Evolutionary conservation across 345 rosid genomes (phyloP).

Genomic region (Moricandia moricandioides): DNA sequence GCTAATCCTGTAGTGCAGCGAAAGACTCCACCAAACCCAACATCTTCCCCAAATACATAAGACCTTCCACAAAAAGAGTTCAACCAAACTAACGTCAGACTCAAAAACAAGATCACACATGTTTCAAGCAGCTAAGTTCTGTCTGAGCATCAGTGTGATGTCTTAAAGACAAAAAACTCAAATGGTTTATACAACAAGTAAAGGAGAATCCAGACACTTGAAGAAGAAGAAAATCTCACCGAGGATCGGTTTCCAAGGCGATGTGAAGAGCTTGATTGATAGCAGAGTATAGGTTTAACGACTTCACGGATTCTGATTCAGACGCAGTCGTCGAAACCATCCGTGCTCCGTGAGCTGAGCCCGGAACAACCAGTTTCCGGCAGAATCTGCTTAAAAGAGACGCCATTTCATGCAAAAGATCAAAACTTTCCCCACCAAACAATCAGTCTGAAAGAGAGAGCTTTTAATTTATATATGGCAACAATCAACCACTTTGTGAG

Average conservation of each 20-base stretch:
- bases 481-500: not conserved
- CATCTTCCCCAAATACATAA: constrained; percentile 91
- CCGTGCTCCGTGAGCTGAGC: not conserved
- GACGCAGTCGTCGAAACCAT: not conserved
- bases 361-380: not conserved
- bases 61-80: constrained; percentile 41
- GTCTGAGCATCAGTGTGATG: no score
- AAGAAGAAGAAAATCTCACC: constrained; percentile 35
- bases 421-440: constrained; percentile 9
- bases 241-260: constrained; percentile 58
- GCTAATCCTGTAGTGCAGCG: constrained; percentile 88
- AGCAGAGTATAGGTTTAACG: constrained; percentile 45
- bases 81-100: constrained; percentile 10
- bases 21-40: constrained; percentile 88
- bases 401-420: constrained; percentile 24
- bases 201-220: no score
- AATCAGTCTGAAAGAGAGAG: not conserved
- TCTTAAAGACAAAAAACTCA: no score
- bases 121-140: no score
- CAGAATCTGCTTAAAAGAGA: constrained; percentile 21
- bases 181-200: no score
- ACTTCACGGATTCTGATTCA: constrained; percentile 7
- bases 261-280: constrained; percentile 56
- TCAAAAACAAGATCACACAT: not conserved
- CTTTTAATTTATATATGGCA: not conserved